Base-by-base conservation (phyloP, 805 yeast species). In the Kluyveromyces wickerhamii region DNA sequence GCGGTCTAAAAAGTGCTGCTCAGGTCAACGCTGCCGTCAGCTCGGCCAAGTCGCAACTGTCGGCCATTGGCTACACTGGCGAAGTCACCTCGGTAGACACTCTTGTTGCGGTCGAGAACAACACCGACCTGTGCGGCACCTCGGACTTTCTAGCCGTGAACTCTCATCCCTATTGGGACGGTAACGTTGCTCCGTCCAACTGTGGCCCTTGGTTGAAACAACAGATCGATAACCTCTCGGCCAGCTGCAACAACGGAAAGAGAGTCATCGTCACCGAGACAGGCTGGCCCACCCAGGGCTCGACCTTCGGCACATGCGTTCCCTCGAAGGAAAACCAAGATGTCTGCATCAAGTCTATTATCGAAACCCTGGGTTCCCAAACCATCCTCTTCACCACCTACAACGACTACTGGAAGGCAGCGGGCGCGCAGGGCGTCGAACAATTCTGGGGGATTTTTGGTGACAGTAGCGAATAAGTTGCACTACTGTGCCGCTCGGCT, bases 401-500 rank as follows among this genome's bases (percentile, higher is more conserved):
- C 62, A 67, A 85, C 49, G 95, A 85, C 58, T 66, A 60, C 59
- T 85, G 95, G 95, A 85, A 85, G 56, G 47, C 50, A 8, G 84
- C 94, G n/a, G 95, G 95, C 34, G 65, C 66, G 1, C 76, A 80
- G 53, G 78, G 77, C 39, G 76, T 85, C 49, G 95, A 85, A 60
- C 94, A 83, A 60, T 72, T 74, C 36, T 85, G 85, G 51, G 95
- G 95, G 45, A 60, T 72, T 42, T 65, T 73, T 38, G 52, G 63
- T 24, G 37, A 36, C 16, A 30, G 33, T 13, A 30, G 26, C 14
- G 33, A 9, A 7, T 30, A 30, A 15, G 17, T 15, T 7, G 9
- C 10, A 8, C 12, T 10, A 25, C 8, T 25, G 10, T 12, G 14
- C 28, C 14, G 28, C 8, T 25, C 10, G 8, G 12, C 23, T 9